Evolutionary conservation across 345 rosid genomes (phyloP).

Genomic region (Eutrema yunnanense): DNA sequence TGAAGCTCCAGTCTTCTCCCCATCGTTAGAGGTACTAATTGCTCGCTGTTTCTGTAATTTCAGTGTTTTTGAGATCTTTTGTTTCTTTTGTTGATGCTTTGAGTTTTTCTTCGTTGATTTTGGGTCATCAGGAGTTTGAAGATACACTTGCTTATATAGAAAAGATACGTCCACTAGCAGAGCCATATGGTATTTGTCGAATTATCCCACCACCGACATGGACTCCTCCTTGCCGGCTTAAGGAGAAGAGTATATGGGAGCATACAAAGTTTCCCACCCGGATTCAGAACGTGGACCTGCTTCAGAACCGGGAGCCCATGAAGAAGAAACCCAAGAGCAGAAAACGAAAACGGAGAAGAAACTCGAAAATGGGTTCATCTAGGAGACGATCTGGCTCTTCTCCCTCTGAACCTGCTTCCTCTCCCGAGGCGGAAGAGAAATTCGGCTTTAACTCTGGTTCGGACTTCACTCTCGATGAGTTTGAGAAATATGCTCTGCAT

Average conservation of each 20-base stretch:
- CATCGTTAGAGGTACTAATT: slow-evolving; percentile 64
- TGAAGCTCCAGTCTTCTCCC: slow-evolving; percentile 82
- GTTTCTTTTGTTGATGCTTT: not conserved
- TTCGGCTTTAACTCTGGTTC: slow-evolving; percentile 88
- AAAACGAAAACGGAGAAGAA: slow-evolving; percentile 67
- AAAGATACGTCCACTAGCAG: slow-evolving; percentile 75
- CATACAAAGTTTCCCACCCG: slow-evolving; percentile 73
- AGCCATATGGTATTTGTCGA: slow-evolving; percentile 81
- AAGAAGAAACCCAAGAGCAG: slow-evolving; percentile 64
- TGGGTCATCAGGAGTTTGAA: slow-evolving; percentile 66
- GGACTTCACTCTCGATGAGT: slow-evolving; percentile 74
- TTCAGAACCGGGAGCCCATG: slow-evolving; percentile 95
- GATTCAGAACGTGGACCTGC: slow-evolving; percentile 78
- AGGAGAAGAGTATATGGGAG: slow-evolving; percentile 63
- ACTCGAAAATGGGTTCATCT: slow-evolving; percentile 52
- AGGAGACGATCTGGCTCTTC: slow-evolving; percentile 48
- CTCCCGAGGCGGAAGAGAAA: slow-evolving; percentile 71
- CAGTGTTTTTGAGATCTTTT: not conserved
- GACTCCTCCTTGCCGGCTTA: slow-evolving; percentile 79
- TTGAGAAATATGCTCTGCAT: slow-evolving; percentile 52
- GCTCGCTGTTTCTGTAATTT: not conserved
- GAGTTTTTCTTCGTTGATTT: not conserved
- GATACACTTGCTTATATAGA: slow-evolving; percentile 80
- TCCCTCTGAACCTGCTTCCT: slow-evolving; percentile 38
- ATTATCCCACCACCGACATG: slow-evolving; percentile 88